Base-by-base conservation (phyloP, 2,329 filamentous ascomycete genomes). In the Hymenoscyphus scutula region DNA sequence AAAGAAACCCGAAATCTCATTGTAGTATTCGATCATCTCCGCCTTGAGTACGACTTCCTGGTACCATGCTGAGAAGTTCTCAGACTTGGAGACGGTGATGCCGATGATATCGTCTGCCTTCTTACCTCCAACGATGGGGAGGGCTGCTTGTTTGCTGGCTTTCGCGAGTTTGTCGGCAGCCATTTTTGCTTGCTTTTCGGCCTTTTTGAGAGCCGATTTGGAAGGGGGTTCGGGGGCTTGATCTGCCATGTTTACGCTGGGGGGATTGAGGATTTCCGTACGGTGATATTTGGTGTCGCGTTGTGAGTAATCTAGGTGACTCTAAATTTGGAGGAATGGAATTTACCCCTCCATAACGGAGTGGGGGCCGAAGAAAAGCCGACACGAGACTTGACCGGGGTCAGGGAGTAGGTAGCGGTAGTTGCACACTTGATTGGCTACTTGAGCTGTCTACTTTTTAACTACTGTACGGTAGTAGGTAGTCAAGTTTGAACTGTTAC, bases 31-130 rank as follows among this genome's bases (percentile, higher is more conserved):
- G 72, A 98, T 89, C 89, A 99, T 91, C 76, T 97, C 92, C 71
- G 92, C 91, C 84, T 99, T 99, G 74, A 93, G 88, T 62, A 99
- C 89, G 65, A 98, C 91, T 79, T 99, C 94, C 79, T 97, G 92
- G 79, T 99, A 99, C 95, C 95, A 99, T 77, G 88, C 87, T 58
- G 91, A 84, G 75, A 99, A 95, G 79, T 98, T 92, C 56, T 90
- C 89, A 56, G 89, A 82, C 79, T 97, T 98, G 67, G 84, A 83
- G 64, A 90, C 87, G 67, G 93, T 95, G 73, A 97, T 97, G 68
- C 93, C 93, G 71, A 95, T 96, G 68, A 96, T 85, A 67, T 87
- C 84, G 73, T 86, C 84, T 10, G 78, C 71, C 77, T 86, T 86
- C 78, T 86, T 86, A 71, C 81, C 81, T 60, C 82, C 78, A 37